Conservation (phyloP, 352 stramenopile species). For the Phytophthora vignae region DNA sequence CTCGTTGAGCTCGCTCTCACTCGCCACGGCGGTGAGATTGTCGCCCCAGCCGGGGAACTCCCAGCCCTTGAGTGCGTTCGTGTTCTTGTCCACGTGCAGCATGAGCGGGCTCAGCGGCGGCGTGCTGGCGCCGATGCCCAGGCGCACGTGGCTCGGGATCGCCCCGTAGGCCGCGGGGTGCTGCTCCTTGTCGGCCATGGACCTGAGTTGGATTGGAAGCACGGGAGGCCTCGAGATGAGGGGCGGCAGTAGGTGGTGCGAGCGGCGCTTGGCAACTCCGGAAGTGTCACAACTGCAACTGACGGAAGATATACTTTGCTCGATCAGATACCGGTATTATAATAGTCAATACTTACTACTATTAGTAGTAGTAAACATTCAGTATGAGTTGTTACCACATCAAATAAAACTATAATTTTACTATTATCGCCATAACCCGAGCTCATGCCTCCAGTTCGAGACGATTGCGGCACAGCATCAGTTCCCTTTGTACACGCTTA, state of each 20-base stretch:
- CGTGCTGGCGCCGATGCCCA: constrained; percentile 47
- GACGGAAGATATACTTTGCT: not conserved
- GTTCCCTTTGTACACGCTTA: too few relatives aligned
- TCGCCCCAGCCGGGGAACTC: constrained; percentile 89
- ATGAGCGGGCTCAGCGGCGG: constrained; percentile 74
- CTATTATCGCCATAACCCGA: too few relatives aligned
- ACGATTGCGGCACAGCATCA: too few relatives aligned
- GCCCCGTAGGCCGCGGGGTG: constrained; percentile 61
- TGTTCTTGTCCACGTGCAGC: constrained; percentile 77
- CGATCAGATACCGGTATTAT: constrained; percentile 14
- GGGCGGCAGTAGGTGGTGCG: not conserved
- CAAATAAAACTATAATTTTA: too few relatives aligned
- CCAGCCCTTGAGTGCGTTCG: constrained; percentile 80
- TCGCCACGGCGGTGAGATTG: constrained; percentile 64
- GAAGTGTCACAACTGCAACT: constrained; percentile 21
- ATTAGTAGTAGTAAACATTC: too few relatives aligned
- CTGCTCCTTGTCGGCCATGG: constrained; percentile 44
- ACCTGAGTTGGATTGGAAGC: constrained; percentile 18
- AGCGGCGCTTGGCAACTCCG: constrained; percentile 21
- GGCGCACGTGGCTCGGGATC: constrained; percentile 50
- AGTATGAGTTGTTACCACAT: too few relatives aligned
- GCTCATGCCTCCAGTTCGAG: too few relatives aligned
- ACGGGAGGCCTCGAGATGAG: not conserved
- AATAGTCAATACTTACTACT: too few relatives aligned
- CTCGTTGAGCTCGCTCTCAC: constrained; percentile 70